Base-by-base conservation (phyloP, 2,329 filamentous ascomycete species). In the Aureobasidium musti region DNA sequence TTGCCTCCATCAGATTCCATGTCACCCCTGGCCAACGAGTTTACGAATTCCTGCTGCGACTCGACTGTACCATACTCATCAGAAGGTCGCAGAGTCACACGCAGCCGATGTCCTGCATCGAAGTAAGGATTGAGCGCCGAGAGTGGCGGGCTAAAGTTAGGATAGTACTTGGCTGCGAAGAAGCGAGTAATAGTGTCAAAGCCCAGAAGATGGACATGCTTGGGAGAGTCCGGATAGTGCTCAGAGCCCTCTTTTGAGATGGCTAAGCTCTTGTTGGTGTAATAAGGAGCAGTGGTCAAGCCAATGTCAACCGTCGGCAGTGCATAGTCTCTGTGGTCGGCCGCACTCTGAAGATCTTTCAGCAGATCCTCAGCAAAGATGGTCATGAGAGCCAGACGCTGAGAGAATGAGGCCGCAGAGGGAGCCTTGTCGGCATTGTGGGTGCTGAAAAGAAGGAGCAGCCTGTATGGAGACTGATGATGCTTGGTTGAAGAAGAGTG, bases 101-200 rank as follows among this genome's bases (percentile, higher is more conserved):
- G 80, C 63, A 93, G 76, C 66, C 81, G 80, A 63, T 91, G 85
- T 14, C 81, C 81, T 1, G 76, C 73, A 28, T 79, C 77, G 69
- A 93, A 88, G 73, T 92, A 90, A 0, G 86, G 86, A 1, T 79
- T 79, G 2, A 94, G 79, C 0, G 85, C 84, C 0, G 75, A 77
- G 14, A 85, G 80, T 69, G 89, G 71, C 74, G 80, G 74, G 65
- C 76, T 41, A 73, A 79, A 69, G 64, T 74, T 71, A 6, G 76
- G 74, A 73, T 92, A 91, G 77, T 94, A 94, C 74, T 89, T 91
- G 0, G 89, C 84, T 57, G 90, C 81, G 63, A 94, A 86, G 63
- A 94, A 86, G 23, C 91, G 84, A 19, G 89, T 86, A 7, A 93
- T 78, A 0, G 91, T 94, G 72, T 94, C 91, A 74, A 87, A 94